phyloP scores from a whole-genome alignment of 352 stramenopile species.

The Halophytophthora batemanensis region DNA sequence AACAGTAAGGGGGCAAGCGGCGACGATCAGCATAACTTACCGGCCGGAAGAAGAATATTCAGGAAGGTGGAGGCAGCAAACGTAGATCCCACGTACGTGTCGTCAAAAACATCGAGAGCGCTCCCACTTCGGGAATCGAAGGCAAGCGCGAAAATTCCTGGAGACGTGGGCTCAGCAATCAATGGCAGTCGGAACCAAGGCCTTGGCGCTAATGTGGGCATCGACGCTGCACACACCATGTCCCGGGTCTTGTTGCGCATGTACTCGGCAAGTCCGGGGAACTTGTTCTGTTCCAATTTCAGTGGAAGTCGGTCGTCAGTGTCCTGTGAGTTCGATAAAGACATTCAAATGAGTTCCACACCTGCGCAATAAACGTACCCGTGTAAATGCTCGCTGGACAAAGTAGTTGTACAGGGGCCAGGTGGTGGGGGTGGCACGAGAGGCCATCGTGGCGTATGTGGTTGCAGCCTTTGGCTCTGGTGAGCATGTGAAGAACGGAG shows the following conservation, averaged over 20 bases:
- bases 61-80: slow-evolving; percentile 58
- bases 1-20: background rate
- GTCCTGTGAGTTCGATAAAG: too few relatives aligned
- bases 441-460: slow-evolving; percentile 1
- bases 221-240: slow-evolving; percentile 46
- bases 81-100: slow-evolving; percentile 54
- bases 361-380: slow-evolving; percentile 47
- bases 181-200: slow-evolving; percentile 13
- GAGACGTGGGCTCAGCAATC: background rate
- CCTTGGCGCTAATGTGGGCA: slow-evolving; percentile 1
- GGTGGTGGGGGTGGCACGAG: slow-evolving; percentile 16
- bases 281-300: slow-evolving; percentile 49
- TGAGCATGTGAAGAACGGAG: slow-evolving; percentile 59
- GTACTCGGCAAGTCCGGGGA: slow-evolving; percentile 64
- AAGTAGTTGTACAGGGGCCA: slow-evolving; percentile 79
- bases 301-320: too few relatives aligned
- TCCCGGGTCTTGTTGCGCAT: slow-evolving; percentile 75
- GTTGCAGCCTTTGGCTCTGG: slow-evolving; percentile 1
- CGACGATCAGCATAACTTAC: slow-evolving; percentile 16
- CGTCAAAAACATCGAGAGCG: slow-evolving; percentile 38
- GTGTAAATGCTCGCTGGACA: slow-evolving; percentile 59
- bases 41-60: slow-evolving; percentile 73
- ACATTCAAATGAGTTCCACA: too few relatives aligned
- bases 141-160: slow-evolving; percentile 29
- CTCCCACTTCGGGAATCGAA: slow-evolving; percentile 44